Base-by-base conservation (phyloP, 1,284 basidiomycete genomes). In the Singerocomus rubriflavus region DNA sequence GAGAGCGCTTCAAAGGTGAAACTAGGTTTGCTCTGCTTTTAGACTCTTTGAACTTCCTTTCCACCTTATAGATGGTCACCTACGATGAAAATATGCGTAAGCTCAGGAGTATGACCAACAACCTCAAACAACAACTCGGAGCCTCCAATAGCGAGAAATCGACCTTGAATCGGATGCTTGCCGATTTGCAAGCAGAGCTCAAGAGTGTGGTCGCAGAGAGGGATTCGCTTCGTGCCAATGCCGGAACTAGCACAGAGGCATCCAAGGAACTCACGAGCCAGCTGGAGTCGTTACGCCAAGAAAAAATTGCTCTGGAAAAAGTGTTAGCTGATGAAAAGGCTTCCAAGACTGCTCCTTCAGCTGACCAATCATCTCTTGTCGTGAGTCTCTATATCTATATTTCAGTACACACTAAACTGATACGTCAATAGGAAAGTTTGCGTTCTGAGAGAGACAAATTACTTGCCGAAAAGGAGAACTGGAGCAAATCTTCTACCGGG, bases 381-480 rank as follows among this genome's bases (percentile, higher is more conserved):
- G 81, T 84, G 58, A 27, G 78, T 70, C n/a, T 26, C 25, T 46
- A 12, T 31, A 13, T 26, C 25, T 46, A 12, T 31, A 13, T 31
- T n/a, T 10, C 39, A 4, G 8, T 13, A n/a, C 35, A 12, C 17
- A n/a, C 49, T 48, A 46, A 21, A 41, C n/a, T 55, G 16, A 65
- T 43, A 27, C 26, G 12, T 41, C 16, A 13, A 38, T 46, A 88
- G 86, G 69, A 75, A 44, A 57, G 73, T 32, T 64, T 88, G n/a
- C 75, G 70, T 30, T 73, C 75, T 32, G 85, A 89, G 61, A 73
- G 80, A 30, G 84, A 88, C 56, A 72, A 70, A 44, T 66, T 88
- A 4, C 66, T 82, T 25, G 73, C 73, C 1, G 85, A 88, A 60
- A 88, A 81, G 61, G 74, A 76, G 37, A 62, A 71, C 8, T 79